phyloP scores from a whole-genome alignment of 345 rosid genomes.

The Gynandropsis gynandra region DNA sequence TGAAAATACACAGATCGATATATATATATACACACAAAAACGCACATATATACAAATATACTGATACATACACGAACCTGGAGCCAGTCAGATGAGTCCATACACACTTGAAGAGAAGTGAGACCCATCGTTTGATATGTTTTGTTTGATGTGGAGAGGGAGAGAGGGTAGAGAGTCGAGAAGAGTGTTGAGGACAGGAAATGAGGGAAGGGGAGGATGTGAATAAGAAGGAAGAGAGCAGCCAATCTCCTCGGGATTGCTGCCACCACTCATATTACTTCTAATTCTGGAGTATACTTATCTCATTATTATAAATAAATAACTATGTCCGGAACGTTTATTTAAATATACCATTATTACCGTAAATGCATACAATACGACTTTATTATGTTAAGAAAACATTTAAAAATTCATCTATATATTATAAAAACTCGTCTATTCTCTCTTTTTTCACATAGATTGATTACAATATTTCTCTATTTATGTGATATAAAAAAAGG shows the following conservation, averaged over 20 bases:
- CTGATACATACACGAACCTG: slow-evolving; percentile 41
- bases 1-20: neutral
- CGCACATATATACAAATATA: neutral
- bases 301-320: slow-evolving; percentile 13
- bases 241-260: slow-evolving; percentile 30
- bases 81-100: slow-evolving; percentile 93
- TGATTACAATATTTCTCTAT: no score
- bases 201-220: slow-evolving; percentile 26
- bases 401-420: no score
- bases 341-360: neutral
- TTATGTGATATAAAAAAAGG: no score
- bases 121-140: slow-evolving; percentile 42
- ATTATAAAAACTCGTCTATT: no score
- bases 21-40: neutral
- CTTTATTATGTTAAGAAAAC: no score
- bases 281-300: slow-evolving; percentile 12
- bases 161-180: slow-evolving; percentile 6
- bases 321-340: neutral
- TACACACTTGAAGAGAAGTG: slow-evolving; percentile 82
- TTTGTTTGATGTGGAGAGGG: slow-evolving; percentile 8
- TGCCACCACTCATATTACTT: slow-evolving; percentile 22
- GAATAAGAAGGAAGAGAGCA: slow-evolving; percentile 70
- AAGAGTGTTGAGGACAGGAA: slow-evolving; percentile 11
- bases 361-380: no score
- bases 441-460: no score